Evolutionary conservation across 768 basidiomycete species (phyloP).

Genomic region (Lentinula sp.): DNA sequence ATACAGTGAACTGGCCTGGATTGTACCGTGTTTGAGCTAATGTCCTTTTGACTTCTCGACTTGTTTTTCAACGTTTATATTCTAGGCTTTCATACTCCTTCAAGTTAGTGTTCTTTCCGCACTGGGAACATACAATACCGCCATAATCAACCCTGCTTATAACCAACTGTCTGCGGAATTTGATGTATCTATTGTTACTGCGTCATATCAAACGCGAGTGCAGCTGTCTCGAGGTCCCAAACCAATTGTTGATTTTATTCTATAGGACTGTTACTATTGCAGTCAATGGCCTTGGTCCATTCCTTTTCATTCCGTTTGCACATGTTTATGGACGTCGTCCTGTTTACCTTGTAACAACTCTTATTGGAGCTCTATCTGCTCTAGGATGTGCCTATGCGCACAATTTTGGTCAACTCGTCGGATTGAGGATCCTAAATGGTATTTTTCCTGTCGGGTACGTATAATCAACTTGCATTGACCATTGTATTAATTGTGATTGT

Average conservation of each 20-base stretch:
- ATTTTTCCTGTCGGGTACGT: slow-evolving; percentile 5
- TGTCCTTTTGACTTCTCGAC: neutral
- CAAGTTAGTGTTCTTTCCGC: slow-evolving; percentile 1
- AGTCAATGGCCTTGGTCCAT: neutral
- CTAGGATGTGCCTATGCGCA: slow-evolving; percentile 1
- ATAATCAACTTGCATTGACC: too few species aligned
- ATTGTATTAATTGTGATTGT: neutral
- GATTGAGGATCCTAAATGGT: neutral
- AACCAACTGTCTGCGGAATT: neutral
- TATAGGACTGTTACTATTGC: neutral
- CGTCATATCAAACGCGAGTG: slow-evolving; percentile 2
- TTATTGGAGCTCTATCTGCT: neutral
- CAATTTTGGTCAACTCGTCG: slow-evolving; percentile 2
- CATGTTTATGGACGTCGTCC: slow-evolving; percentile 1
- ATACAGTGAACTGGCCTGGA: neutral
- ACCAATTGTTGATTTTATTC: neutral
- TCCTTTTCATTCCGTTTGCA: slow-evolving; percentile 3
- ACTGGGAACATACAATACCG: slow-evolving; percentile 1
- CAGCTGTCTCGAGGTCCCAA: neutral
- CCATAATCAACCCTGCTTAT: slow-evolving; percentile 1
- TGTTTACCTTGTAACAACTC: neutral
- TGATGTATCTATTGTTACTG: neutral
- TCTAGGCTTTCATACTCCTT: neutral
- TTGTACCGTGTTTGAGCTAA: neutral
- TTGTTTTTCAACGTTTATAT: neutral